Base-by-base conservation (phyloP, 257 asterid species). In the Galeopsis tetrahit region DNA sequence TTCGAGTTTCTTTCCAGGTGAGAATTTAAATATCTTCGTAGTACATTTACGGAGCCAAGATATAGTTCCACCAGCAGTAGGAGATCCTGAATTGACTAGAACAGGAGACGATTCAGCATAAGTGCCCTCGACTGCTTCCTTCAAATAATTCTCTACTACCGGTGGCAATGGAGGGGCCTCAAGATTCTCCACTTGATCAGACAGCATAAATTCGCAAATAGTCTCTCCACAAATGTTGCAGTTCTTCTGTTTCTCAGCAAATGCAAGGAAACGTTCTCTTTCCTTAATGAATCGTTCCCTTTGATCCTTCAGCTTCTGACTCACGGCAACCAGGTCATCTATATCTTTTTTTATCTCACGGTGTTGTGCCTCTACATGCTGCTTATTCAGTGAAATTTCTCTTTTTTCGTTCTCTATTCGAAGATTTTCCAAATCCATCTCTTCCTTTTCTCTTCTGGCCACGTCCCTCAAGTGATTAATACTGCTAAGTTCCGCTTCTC, bases 1-100 rank as follows among this genome's bases (percentile, higher is more conserved):
- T 70, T 86, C 94, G 61, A 70, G 81, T 43, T 78, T 87, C 85
- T 85, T 92, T 71, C 89, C 89, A 9, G 99, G 96, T 15, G 99
- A 95, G 42, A 90, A 78, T 67, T 79, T 87, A 59, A 92, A 85
- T 65, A 95, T 84, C 81, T 79, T 94, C 13, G 98, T 77, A 36
- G 98, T 92, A 74, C 98, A 95, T 72, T 87, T 95, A 36, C 89
- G 88, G 51, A 95, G 80, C 98, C 98, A 95, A 72, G 98, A 90
- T 9, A 92, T 78, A 68, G 95, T 82, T 80, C 88, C 96, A 77
- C 85, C 93, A 77, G 95, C 86, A 76, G 57, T 68, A 9, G 90
- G 85, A 63, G 97, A 89, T 57, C 87, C 94, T 68, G 81, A 74
- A 59, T 81, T 80, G 69, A 66, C 79, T 35, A 52, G 67, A 59